Conservation (phyloP, 1,139 yeast genomes). For the Candida pseudoviswanathii region DNA sequence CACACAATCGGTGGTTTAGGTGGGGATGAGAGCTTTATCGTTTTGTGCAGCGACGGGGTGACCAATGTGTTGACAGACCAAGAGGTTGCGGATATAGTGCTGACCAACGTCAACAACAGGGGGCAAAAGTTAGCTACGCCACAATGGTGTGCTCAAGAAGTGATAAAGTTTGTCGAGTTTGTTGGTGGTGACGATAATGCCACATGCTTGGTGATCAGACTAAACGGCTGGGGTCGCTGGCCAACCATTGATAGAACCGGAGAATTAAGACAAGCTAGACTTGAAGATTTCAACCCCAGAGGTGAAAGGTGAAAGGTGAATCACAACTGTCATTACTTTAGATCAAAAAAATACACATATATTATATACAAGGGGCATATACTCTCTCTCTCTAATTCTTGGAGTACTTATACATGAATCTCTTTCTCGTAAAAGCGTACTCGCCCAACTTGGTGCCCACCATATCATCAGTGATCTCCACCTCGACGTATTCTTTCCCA, state of each 20-base stretch:
- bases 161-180: conserved; percentile 79
- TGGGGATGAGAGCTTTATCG: conserved; percentile 82
- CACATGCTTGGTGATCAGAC: conserved; percentile 77
- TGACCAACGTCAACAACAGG: conserved; percentile 64
- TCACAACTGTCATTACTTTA: not conserved
- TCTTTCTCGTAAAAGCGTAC: conserved; percentile 90
- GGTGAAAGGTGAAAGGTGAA: conserved; percentile 24
- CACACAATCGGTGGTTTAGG: conserved; percentile 55
- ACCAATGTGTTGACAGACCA: conserved; percentile 82
- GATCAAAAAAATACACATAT: not conserved
- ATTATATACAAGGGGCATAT: conserved; percentile 1
- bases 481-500: conserved; percentile 90
- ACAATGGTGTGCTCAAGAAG: conserved; percentile 82
- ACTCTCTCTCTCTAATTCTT: conserved; percentile 40
- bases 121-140: conserved; percentile 80
- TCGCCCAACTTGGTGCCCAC: conserved; percentile 97
- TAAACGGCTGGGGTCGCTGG: conserved; percentile 96
- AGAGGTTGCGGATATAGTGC: conserved; percentile 85
- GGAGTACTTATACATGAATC: conserved; percentile 78
- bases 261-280: conserved; percentile 69
- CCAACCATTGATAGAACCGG: conserved; percentile 83
- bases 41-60: conserved; percentile 85
- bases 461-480: conserved; percentile 91
- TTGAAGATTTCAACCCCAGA: conserved; percentile 52
- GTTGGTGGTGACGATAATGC: conserved; percentile 95